Base-by-base conservation (phyloP, 768 basidiomycete genomes). In the Suillus bovinus region DNA sequence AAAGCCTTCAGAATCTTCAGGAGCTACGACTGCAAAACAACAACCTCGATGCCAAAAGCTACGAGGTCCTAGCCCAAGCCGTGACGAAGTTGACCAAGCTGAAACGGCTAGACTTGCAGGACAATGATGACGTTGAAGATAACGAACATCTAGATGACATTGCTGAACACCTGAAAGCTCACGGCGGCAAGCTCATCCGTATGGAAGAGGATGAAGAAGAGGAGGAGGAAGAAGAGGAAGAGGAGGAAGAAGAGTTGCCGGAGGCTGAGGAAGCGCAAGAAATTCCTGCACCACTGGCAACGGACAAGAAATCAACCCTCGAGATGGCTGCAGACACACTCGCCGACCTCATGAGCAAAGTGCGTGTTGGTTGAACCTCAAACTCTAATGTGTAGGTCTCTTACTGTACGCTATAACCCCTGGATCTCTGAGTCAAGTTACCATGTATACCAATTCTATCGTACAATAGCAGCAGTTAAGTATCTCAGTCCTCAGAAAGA, bases 21-120 rank as follows among this genome's bases (percentile, higher is more conserved):
- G 84, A 82, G 10, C 80, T 99, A 53, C 89, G 89, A 67, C 80
- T 99, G 39, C 93, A 98, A 77, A 97, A 96, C 72, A 94, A 96
- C 73, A 95, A 99, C 68, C 81, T 98, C 50, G 90, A 94, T 66
- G 75, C 81, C 5, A 74, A 82, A 50, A 82, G 92, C 11, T 88
- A 93, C 62, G 77, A 81, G 33, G 71, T 92, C 5, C 80, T 99
- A 31, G 86, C 90, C 2, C 73, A 82, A 24, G 87, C 85, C 2
- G 85, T 98, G 60, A 78, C 79, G 24, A 77, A 87, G 46, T 73
- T 95, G 52, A 74, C 78, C 29, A 76, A 76, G 42, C 74, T 99
- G 49, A 86, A 78, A 76, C 79, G 74, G 59, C 75, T 99, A 58
- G 96, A 98, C 73, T 70, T 98, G 63, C 95, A 96, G 70, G 94